Evolutionary conservation across 2,329 filamentous ascomycete genomes (phyloP).

Genomic region (Tothia fuscella): DNA sequence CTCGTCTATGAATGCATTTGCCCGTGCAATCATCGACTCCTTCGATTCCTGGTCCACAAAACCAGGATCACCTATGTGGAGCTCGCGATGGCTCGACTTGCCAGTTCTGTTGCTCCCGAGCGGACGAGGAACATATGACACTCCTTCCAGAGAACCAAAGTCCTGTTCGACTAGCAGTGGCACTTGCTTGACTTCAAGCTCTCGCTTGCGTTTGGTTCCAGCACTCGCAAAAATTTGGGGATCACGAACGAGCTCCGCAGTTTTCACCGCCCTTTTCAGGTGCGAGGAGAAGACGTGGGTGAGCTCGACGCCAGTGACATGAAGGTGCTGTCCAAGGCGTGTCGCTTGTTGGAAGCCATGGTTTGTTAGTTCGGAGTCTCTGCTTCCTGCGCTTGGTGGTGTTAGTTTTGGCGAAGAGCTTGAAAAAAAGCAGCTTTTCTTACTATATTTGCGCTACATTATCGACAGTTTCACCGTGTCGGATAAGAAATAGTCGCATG

Average conservation of each 20-base stretch:
- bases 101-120: constrained; percentile 22
- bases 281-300: constrained; percentile 68
- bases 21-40: constrained; percentile 40
- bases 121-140: constrained; percentile 37
- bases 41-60: constrained; percentile 54
- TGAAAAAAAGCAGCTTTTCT: constrained; percentile 16
- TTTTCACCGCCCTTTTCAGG: constrained; percentile 59
- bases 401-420: neutral
- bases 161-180: constrained; percentile 50
- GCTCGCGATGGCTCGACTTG: constrained; percentile 28
- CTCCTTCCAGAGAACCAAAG: constrained; percentile 61
- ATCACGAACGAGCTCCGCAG: constrained; percentile 53
- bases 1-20: constrained; percentile 44
- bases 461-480: constrained; percentile 84
- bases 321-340: constrained; percentile 55
- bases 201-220: constrained; percentile 5
- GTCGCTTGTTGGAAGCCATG: constrained; percentile 73
- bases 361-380: constrained; percentile 68
- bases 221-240: constrained; percentile 31
- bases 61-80: constrained; percentile 28
- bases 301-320: constrained; percentile 51
- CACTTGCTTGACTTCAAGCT: constrained; percentile 18
- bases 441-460: constrained; percentile 72
- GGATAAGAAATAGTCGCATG: constrained; percentile 63
- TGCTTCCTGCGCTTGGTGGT: constrained; percentile 58